phyloP scores from a whole-genome alignment of 2,329 filamentous ascomycete species.

The Botryotinia calthae region DNA sequence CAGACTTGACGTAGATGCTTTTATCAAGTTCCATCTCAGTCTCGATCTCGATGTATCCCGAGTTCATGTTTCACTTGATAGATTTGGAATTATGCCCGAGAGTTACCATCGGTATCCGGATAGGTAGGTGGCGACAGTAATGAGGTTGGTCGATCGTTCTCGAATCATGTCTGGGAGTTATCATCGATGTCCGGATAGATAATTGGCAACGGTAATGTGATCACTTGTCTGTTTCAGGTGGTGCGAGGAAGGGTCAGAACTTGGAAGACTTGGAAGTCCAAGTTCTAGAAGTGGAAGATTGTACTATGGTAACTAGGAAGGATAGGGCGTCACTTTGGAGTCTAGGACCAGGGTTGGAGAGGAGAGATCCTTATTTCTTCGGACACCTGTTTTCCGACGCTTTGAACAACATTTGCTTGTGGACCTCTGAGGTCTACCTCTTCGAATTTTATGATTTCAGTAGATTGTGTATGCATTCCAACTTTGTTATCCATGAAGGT shows the following conservation, averaged over 20 bases:
- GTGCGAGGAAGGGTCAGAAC: neutral
- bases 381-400: neutral
- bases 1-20: neutral
- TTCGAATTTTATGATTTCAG: neutral
- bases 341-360: neutral
- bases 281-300: neutral
- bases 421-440: fast-evolving
- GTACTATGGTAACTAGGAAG: neutral
- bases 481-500: neutral
- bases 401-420: neutral
- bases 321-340: neutral
- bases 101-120: neutral
- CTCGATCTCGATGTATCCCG: neutral
- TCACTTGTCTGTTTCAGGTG: neutral
- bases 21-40: neutral
- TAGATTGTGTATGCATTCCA: neutral
- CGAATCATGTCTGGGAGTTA: neutral
- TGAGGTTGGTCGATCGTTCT: neutral
- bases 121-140: neutral
- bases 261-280: neutral
- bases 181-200: neutral
- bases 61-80: neutral
- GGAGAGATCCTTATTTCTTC: neutral
- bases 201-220: neutral
- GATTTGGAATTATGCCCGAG: neutral